Evolutionary conservation across 805 yeast genomes (phyloP).

Genomic region (Lachancea mirantina): DNA sequence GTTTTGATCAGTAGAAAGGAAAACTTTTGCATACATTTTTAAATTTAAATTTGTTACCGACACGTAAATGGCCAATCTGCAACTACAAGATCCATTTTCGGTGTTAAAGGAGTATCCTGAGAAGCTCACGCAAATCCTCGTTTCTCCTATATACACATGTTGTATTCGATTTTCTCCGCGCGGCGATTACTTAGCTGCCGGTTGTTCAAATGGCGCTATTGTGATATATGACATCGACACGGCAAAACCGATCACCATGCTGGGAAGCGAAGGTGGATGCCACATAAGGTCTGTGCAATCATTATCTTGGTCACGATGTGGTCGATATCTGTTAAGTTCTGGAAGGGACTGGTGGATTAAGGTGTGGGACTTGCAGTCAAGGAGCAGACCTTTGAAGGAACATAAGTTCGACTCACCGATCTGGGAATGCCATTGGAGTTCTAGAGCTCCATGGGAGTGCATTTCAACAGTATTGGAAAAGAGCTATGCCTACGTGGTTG

Average conservation of each 20-base stretch:
- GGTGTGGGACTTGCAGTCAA: slow-evolving; percentile 63
- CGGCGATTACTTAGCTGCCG: slow-evolving; percentile 85
- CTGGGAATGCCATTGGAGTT: slow-evolving; percentile 42
- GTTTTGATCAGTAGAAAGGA: slow-evolving; percentile 1
- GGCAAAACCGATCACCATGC: slow-evolving; percentile 24
- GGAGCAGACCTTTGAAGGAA: slow-evolving; percentile 34
- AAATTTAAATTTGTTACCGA: background rate
- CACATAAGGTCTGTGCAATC: slow-evolving; percentile 73
- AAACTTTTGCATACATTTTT: slow-evolving; percentile 6
- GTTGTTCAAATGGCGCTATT: slow-evolving; percentile 65
- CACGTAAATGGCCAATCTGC: slow-evolving; percentile 41
- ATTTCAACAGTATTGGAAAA: slow-evolving; percentile 63
- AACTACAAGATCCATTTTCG: slow-evolving; percentile 83
- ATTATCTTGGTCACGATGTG: slow-evolving; percentile 66
- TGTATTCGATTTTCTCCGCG: slow-evolving; percentile 59
- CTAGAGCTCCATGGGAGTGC: slow-evolving; percentile 38
- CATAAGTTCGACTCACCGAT: slow-evolving; percentile 61
- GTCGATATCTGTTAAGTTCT: slow-evolving; percentile 59
- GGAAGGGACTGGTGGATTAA: slow-evolving; percentile 79
- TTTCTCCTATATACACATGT: slow-evolving; percentile 56
- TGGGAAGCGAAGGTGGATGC: slow-evolving; percentile 47
- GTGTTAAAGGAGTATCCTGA: slow-evolving; percentile 92
- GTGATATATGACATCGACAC: slow-evolving; percentile 71
- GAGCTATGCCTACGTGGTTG: slow-evolving; percentile 35
- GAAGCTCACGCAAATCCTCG: slow-evolving; percentile 59